Conservation (phyloP, 305 asterid genomes). For the Solanum aculeatissimum region DNA sequence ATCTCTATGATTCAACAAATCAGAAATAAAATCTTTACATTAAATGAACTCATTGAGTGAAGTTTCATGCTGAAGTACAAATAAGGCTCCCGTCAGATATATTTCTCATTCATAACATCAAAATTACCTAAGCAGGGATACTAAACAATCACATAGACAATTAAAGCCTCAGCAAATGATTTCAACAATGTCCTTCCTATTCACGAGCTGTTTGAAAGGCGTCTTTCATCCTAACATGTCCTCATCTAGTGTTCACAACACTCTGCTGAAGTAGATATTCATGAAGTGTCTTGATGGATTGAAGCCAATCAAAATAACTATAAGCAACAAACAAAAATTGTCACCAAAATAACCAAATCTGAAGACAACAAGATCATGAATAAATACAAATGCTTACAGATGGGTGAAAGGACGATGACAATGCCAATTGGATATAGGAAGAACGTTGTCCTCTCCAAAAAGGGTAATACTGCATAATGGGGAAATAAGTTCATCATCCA, state of each 20-base stretch:
- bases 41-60: background rate
- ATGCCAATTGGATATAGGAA: conserved; percentile 41
- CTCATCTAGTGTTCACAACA: conserved; percentile 29
- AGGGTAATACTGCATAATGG: conserved; percentile 30
- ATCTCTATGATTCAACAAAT: background rate
- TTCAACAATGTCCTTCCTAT: background rate
- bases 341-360: background rate
- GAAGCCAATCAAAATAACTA: conserved; percentile 85
- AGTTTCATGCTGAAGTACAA: background rate
- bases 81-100: conserved; percentile 5
- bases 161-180: background rate
- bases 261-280: conserved; percentile 74
- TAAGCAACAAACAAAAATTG: conserved; percentile 12
- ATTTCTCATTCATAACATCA: conserved; percentile 10
- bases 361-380: background rate
- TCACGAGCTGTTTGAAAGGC: background rate
- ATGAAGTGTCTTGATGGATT: conserved; percentile 86
- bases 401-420: conserved; percentile 33
- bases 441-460: conserved; percentile 41
- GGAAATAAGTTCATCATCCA: background rate
- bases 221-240: conserved; percentile 10
- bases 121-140: conserved; percentile 5
- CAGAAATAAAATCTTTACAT: background rate
- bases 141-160: background rate
- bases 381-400: conserved; percentile 44